Evolutionary conservation across 148 eudicot species (phyloP), one percentile per base, ranked within the genome.

Genomic region (Vaccinium corymbosum): DNA sequence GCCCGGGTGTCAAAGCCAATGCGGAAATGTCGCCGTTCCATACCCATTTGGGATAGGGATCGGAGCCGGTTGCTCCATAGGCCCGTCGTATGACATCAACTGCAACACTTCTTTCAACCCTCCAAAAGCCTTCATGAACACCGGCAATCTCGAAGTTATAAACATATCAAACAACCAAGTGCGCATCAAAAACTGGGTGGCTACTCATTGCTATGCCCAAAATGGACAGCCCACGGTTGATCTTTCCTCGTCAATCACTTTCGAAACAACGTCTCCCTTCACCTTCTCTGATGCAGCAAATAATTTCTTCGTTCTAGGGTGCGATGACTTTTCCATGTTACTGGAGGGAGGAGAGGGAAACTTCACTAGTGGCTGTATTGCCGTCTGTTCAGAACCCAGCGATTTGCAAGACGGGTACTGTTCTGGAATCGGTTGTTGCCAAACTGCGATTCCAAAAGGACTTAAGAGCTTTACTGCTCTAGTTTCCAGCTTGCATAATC

Each of bases 351-450:
- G 20, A 14, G 0, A n/a, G 10, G 70, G 56, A 1, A 81, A 81
- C 13, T 87, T 83, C 86, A 85, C 90, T 0, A 83, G 83, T 32
- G 90, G 88, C 1, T 91, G 92, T 77, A 66, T 70, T 0, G 49
- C 93, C 1, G 35, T 66, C 5, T 93, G 94, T 68, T 66, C 87
- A 1, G 78, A 50, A 7, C 64, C 13, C 0, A 88, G 83, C 10
- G 87, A 89, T 7, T 84, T 91, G 25, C 17, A 66, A 0, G 81
- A 84, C 14, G 92, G 91, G 6, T 81, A 57, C 2, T 93, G 95
- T 80, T 76, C 86, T 0, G 93, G 92, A 0, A 85, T 84, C 16
- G 94, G 93, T 6, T 93, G 95, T 32, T 90, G 95, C 79, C 92
- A 89, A 87, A 87, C 87, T 1, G 55, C 86, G 7, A 79, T 91